Base-by-base conservation (phyloP, 176 grass and related monocot genomes). In the Aechmea fasciata region DNA sequence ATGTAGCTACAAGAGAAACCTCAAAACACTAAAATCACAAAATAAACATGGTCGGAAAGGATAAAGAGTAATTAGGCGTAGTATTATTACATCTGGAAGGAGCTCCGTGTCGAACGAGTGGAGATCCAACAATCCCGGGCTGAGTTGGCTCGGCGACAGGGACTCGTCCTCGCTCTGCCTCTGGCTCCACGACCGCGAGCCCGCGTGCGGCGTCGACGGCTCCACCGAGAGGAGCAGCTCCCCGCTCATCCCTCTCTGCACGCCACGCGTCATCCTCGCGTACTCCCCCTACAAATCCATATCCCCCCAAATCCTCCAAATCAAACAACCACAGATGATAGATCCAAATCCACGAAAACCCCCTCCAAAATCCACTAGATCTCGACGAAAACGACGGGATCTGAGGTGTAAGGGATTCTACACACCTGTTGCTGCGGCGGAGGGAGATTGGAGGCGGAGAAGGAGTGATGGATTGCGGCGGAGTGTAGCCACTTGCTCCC, bases 61-160 rank as follows among this genome's bases (percentile, higher is more conserved):
- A 61, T 22, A 61, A 41, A 5, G 33, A 41, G 33, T 41, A 67
- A 24, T 67, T 19, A 13, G 12, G 50, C 53, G 33, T 71, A 28
- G 11, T 65, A 53, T 4, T 57, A 74, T 90, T 84, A 99, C 94
- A 64, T 99, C 90, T 10, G 87, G 82, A 52, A 99, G 88, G 26
- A 99, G 87, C 82, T 99, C 94, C 9, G 90, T 99, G 67, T 99
- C 90, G 26, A 90, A 83, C 7, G 89, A 86, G 19, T 99, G 94
- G 64, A 99, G 84, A 79, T 99, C 94, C 76, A 99, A 84, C 69
- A 99, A 77, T 2, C 94, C 94, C 1, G 94, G 94, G 50, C 94
- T 99, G 71, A 90, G 78, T 80, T 93, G 86, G 71, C 82, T 85
- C 73, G 74, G 71, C 52, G 41, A 77, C 28, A 69, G 33, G 47